phyloP scores from a whole-genome alignment of 345 rosid genomes.

The Eutrema yunnanense region DNA sequence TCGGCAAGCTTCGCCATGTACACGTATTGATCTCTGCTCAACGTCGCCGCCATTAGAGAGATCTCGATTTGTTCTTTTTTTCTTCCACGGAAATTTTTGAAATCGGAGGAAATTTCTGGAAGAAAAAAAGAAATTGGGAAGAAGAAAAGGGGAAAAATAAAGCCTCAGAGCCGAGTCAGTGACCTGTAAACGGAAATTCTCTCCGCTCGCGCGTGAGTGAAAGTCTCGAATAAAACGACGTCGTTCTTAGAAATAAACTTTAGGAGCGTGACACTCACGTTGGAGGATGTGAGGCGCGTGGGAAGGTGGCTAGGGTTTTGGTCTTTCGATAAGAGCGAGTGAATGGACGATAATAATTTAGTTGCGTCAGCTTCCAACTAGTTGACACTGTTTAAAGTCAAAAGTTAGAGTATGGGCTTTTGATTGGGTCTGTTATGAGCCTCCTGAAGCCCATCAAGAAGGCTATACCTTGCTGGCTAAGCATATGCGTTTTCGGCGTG shows the following conservation, averaged over 20 bases:
- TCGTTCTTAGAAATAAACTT: not conserved
- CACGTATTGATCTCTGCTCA: constrained; percentile 38
- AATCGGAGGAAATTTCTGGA: constrained; percentile 20
- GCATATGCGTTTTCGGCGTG: constrained; percentile 31
- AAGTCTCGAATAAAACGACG: not conserved
- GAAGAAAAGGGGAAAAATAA: not conserved
- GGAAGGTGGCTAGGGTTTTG: not conserved
- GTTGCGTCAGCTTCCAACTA: constrained; percentile 4
- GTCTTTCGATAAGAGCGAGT: constrained; percentile 14
- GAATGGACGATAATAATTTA: constrained; percentile 2
- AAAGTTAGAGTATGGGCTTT: constrained; percentile 8
- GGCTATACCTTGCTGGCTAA: constrained; percentile 22
- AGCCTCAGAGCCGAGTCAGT: constrained; percentile 4
- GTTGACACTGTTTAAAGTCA: constrained; percentile 22
- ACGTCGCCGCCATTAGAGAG: constrained; percentile 30
- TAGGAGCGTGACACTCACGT: not conserved
- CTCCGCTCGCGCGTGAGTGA: constrained; percentile 18
- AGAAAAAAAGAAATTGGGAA: not conserved
- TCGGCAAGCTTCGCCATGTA: constrained; percentile 40
- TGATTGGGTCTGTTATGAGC: not conserved
- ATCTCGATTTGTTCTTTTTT: constrained; percentile 1
- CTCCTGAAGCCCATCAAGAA: not conserved
- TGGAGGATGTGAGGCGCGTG: constrained; percentile 4
- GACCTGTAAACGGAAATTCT: constrained; percentile 21
- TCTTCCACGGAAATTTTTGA: constrained; percentile 12